Evolutionary conservation across 352 stramenopile species (phyloP).

Genomic region (Elongisporangium undulatum): DNA sequence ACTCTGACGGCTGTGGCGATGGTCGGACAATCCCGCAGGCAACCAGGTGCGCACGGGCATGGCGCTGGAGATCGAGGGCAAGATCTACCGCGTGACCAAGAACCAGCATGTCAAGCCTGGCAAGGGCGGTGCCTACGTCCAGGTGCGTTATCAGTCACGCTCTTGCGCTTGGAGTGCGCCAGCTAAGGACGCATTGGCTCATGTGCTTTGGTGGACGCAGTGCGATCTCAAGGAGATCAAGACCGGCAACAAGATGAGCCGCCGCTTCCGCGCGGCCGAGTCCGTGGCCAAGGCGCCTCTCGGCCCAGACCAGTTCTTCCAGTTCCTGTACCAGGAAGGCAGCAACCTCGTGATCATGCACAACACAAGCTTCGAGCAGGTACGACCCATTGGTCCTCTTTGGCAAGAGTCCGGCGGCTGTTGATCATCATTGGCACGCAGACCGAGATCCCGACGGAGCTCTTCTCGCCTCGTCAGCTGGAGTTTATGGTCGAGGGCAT

Average conservation of each 20-base stretch:
- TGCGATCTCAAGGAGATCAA: slow-evolving; percentile 85
- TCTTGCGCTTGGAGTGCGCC: not conserved
- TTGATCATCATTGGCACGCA: slow-evolving; percentile 10
- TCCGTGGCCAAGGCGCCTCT: slow-evolving; percentile 75
- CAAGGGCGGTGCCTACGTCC: slow-evolving; percentile 79
- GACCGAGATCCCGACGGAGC: slow-evolving; percentile 65
- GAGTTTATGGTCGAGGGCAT: slow-evolving; percentile 78
- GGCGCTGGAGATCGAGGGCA: slow-evolving; percentile 77
- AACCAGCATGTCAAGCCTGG: slow-evolving; percentile 83
- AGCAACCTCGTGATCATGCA: slow-evolving; percentile 84
- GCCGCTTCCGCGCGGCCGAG: slow-evolving; percentile 77
- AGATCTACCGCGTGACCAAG: slow-evolving; percentile 83
- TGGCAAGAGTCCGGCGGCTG: not conserved
- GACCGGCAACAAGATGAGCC: slow-evolving; percentile 80
- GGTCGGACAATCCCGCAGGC: slow-evolving; percentile 26
- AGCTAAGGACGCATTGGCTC: not conserved
- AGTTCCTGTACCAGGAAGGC: slow-evolving; percentile 81
- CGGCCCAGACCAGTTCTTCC: slow-evolving; percentile 64
- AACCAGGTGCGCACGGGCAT: slow-evolving; percentile 83
- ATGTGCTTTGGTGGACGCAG: slow-evolving; percentile 14
- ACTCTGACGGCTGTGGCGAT: slow-evolving; percentile 1
- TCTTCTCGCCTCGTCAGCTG: slow-evolving; percentile 72
- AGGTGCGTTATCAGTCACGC: slow-evolving; percentile 21
- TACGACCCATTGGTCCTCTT: slow-evolving; percentile 7
- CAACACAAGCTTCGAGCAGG: slow-evolving; percentile 77